These are phyloP conservation scores for Epichloe sp. DNA, from an alignment of 2,329 filamentous ascomycete species.

Conservation along the genomic window DNA sequence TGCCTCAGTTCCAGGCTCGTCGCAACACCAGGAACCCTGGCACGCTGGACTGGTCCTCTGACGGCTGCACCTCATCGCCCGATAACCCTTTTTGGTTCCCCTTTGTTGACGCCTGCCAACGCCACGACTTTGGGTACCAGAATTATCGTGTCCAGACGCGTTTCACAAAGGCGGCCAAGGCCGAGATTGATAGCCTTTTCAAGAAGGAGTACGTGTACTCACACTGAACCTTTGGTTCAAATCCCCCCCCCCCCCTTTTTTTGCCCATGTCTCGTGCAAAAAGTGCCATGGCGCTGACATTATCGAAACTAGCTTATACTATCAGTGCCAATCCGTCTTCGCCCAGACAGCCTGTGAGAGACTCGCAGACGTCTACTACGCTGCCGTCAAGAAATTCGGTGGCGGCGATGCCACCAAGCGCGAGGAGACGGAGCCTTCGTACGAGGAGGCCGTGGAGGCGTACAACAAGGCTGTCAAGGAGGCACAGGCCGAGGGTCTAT, in stretches of 20 bases:
- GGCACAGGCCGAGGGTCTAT: constrained; percentile 20
- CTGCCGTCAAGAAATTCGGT: constrained; percentile 24
- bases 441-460: constrained; percentile 21
- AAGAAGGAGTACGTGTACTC: constrained; percentile 24
- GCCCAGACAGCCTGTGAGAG: constrained; percentile 16
- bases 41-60: constrained; percentile 26
- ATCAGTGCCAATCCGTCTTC: constrained; percentile 18
- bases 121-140: constrained; percentile 44
- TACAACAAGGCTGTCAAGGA: constrained; percentile 23
- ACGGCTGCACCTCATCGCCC: constrained; percentile 28
- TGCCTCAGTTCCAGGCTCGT: constrained; percentile 27
- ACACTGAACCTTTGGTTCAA: no score
- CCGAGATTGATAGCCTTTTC: constrained; percentile 38
- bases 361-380: constrained; percentile 28
- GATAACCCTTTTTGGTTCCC: constrained; percentile 33
- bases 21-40: constrained; percentile 27
- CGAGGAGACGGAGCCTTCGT: constrained; percentile 17
- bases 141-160: constrained; percentile 38
- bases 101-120: constrained; percentile 32
- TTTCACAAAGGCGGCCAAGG: constrained; percentile 28
- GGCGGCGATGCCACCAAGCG: constrained; percentile 19
- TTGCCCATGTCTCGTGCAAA: no score
- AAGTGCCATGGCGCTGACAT: no score
- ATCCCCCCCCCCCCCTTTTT: background rate
- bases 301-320: constrained; percentile 18